These are phyloP conservation scores for Termitomyces sp. DNA, from an alignment of 768 basidiomycete species.

Conservation along the genomic window DNA sequence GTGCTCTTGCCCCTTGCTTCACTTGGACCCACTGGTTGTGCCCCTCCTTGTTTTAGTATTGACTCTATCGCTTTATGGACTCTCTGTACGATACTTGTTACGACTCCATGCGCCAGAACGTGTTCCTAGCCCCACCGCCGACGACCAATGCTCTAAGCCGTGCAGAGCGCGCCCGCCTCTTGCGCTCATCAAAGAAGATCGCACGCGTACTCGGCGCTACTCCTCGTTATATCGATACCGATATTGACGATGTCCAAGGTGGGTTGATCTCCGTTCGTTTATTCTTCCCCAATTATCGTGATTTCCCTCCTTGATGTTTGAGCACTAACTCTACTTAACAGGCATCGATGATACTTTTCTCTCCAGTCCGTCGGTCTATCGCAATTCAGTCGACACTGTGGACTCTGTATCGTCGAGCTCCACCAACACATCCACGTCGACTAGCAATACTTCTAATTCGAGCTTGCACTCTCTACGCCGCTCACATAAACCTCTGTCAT, in stretches of 20 bases:
- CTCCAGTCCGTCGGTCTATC: constrained; percentile 12
- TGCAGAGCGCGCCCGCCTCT: constrained; percentile 48
- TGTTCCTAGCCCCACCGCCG: constrained; percentile 47
- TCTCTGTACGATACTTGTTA: not conserved
- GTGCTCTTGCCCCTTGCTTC: constrained; percentile 1
- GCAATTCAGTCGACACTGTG: constrained; percentile 10
- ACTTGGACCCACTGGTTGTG: constrained; percentile 7
- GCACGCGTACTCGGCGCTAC: constrained; percentile 53
- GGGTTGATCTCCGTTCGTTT: constrained; percentile 2
- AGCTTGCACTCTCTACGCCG: constrained; percentile 15
- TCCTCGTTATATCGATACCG: constrained; percentile 48
- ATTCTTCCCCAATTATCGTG: not conserved
- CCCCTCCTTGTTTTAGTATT: not conserved
- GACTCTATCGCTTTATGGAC: not conserved
- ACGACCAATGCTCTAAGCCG: constrained; percentile 52
- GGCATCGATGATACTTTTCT: not conserved
- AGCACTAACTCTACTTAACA: constrained; percentile 3
- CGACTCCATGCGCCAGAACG: constrained; percentile 6
- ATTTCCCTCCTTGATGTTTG: not conserved
- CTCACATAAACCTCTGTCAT: constrained; percentile 11
- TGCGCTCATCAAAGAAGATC: constrained; percentile 57
- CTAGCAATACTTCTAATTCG: constrained; percentile 1
- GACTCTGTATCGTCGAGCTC: constrained; percentile 21
- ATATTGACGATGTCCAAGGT: constrained; percentile 14
- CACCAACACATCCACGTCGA: not conserved